Percentiles rank a stretch among this genome's conserved stretches.
These are phyloP conservation scores for Chaetomium fimeti DNA, from an alignment of 495 filamentous ascomycete species.

Conservation along the genomic window DNA sequence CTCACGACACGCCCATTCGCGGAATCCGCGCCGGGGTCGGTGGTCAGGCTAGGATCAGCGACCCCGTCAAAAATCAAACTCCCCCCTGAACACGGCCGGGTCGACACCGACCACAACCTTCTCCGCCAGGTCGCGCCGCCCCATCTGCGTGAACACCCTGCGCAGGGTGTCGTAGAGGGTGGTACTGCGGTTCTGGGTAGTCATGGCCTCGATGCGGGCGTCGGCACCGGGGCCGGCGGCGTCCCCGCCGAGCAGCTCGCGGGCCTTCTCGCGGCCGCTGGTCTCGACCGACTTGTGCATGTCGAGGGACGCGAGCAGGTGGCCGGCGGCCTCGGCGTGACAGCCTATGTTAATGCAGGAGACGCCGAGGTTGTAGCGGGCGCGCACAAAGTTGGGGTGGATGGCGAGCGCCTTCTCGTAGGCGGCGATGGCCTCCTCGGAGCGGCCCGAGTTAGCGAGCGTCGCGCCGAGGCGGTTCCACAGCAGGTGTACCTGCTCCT, in stretches of 20 bases:
- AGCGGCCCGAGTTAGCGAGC: slow-evolving; percentile 87
- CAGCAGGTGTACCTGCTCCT: slow-evolving; percentile 79
- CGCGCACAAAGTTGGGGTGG: slow-evolving; percentile 92
- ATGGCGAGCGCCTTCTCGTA: slow-evolving; percentile 89
- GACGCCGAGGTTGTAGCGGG: slow-evolving; percentile 94
- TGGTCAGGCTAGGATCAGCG: slow-evolving; percentile 18
- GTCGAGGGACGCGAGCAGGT: slow-evolving; percentile 87
- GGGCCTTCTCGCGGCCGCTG: slow-evolving; percentile 76
- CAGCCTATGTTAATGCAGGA: slow-evolving; percentile 97
- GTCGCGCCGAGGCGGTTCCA: slow-evolving; percentile 98
- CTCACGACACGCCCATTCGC: background rate
- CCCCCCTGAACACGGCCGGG: slow-evolving; percentile 75
- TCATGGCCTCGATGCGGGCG: slow-evolving; percentile 72
- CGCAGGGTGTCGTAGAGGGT: slow-evolving; percentile 92
- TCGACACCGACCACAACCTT: slow-evolving; percentile 85
- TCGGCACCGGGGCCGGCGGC: slow-evolving; percentile 48
- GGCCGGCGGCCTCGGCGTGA: slow-evolving; percentile 86
- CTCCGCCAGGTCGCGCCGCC: slow-evolving; percentile 79
- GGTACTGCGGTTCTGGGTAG: slow-evolving; percentile 89
- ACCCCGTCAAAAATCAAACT: slow-evolving; percentile 54
- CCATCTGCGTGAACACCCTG: slow-evolving; percentile 94
- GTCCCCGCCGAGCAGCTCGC: slow-evolving; percentile 71
- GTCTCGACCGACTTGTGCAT: slow-evolving; percentile 95
- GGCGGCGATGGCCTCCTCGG: slow-evolving; percentile 92
- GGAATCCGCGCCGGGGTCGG: background rate